Evolutionary conservation across 495 filamentous ascomycete species (phyloP), one percentile per base, ranked within the genome.

Genomic region (Neurospora sublineolata): DNA sequence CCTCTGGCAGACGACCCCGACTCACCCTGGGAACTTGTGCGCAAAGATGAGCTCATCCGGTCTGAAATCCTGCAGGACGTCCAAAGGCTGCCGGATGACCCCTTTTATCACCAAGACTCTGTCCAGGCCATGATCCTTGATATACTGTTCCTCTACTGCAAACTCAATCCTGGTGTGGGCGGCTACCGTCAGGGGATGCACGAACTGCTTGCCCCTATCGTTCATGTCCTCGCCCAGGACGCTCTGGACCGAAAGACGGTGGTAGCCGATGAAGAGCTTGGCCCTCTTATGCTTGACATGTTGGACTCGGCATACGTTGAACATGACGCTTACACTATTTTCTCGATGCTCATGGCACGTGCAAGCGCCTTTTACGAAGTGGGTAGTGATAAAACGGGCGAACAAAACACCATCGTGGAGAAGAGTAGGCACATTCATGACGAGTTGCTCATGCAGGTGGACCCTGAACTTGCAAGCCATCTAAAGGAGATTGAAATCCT

Each of bases 121-220:
- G 91, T 94, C 7, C 96, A 98, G 77, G 85, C 84, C 8, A 92
- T 92, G 79, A 89, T 99, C 72, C 85, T 93, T 27, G 93, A 98
- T 78, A 88, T 97, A 44, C 82, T 97, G 44, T 98, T 99, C 76
- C 86, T 99, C 73, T 97, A 93, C 80, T 94, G 94, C 78, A 97
- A 97, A 80, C 89, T 97, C 60, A 94, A 97, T 75, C 92, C 90
- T 14, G 90, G 91, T 75, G 83, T 94, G 58, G 91, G 94, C 20
- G 86, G 86, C 1, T 99, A 99, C 76, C 88, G 96, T 36, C 95
- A 99, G 82, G 95, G 95, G 20, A 98, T 99, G 94, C 95, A 99
- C 78, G 95, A 99, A 80, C 80, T 99, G 30, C 84, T 97, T 23
- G 95, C 94, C 1, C 94, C 96, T 4, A 89, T 99, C 37, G 82